Percentiles rank a stretch among this genome's conserved stretches.
phyloP scores from a whole-genome alignment of 192 early-diverging fungal species.

The Backusella parvicylindrica region DNA sequence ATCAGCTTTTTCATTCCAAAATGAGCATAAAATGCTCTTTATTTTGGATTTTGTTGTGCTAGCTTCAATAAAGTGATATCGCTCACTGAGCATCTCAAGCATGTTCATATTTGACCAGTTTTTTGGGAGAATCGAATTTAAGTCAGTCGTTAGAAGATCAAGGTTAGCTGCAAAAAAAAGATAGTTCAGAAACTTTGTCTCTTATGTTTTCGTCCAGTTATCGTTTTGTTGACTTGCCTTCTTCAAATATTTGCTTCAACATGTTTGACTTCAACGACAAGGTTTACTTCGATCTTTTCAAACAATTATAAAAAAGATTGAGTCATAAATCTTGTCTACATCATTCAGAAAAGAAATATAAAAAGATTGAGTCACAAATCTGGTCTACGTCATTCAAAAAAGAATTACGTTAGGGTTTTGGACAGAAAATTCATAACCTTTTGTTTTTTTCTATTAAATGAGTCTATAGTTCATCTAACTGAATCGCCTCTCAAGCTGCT shows the following conservation, averaged over 20 bases:
- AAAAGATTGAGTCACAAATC: too few species aligned
- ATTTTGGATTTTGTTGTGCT: slow-evolving; percentile 12
- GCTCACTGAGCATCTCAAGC: slow-evolving; percentile 10
- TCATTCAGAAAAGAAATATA: neutral
- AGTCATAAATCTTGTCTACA: neutral
- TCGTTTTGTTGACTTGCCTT: slow-evolving; percentile 9
- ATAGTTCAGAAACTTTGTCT: slow-evolving; percentile 12
- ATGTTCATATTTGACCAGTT: slow-evolving; percentile 1
- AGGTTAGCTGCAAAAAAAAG: slow-evolving; percentile 12
- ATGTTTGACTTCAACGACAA: slow-evolving; percentile 9
- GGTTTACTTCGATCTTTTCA: too few species aligned
- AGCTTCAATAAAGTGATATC: slow-evolving; percentile 10
- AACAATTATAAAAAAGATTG: too few species aligned
- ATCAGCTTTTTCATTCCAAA: slow-evolving; percentile 7
- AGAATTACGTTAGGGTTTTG: too few species aligned
- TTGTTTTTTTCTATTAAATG: neutral
- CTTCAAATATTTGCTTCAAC: slow-evolving; percentile 15
- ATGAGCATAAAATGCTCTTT: neutral
- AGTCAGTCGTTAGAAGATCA: slow-evolving; percentile 11
- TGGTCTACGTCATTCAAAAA: too few species aligned
- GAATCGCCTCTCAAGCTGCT: slow-evolving; percentile 8
- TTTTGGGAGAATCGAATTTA: neutral
- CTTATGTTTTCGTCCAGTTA: slow-evolving; percentile 12
- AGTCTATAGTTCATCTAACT: neutral
- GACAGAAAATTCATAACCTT: neutral